A percentile compares a stretch with the other conserved stretches of the same genome.
phyloP scores from a whole-genome alignment of 306 rosid genomes.

The Mimosa pudica region DNA sequence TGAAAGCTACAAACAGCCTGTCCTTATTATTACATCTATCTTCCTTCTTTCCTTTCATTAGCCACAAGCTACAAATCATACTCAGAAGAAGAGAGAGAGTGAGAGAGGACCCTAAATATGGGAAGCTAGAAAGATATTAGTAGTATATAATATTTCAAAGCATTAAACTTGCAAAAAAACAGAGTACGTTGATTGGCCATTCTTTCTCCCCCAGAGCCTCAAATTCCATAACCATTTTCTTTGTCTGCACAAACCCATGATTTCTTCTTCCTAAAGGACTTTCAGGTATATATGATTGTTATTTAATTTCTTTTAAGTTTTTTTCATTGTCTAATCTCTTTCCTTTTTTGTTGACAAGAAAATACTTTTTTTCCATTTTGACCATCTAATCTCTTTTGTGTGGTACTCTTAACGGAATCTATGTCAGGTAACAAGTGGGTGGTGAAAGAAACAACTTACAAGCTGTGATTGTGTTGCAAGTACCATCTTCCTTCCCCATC shows the following conservation, averaged over 20 bases:
- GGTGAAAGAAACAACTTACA: constrained; percentile 30
- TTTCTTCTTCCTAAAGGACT: constrained; percentile 40
- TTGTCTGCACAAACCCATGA: constrained; percentile 29
- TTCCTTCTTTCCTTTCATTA: constrained; percentile 21
- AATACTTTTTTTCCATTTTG: constrained; percentile 32
- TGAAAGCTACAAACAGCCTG: constrained; percentile 78
- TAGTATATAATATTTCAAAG: constrained; percentile 23
- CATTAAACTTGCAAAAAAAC: constrained; percentile 8
- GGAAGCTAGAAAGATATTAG: constrained; percentile 9
- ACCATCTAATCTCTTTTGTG: constrained; percentile 46
- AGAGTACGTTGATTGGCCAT: constrained; percentile 30
- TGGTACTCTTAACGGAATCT: constrained; percentile 56
- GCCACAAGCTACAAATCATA: constrained; percentile 30
- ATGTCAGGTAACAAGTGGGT: constrained; percentile 59
- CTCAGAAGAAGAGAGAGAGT: constrained; percentile 10
- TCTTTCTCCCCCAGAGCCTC: constrained; percentile 12
- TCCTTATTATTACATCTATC: constrained; percentile 42
- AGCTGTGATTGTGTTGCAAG: constrained; percentile 36
- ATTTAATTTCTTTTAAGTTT: background rate
- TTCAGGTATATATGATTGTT: constrained; percentile 41
- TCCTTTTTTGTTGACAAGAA: background rate
- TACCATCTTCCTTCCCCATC: constrained; percentile 27
- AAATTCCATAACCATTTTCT: constrained; percentile 34
- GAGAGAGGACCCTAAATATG: constrained; percentile 39
- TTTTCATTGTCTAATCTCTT: constrained; percentile 33